Evolutionary conservation across 2,329 filamentous ascomycete genomes (phyloP), one percentile per base, ranked within the genome.

Genomic region (Graphilbum ipis-grandicollis): DNA sequence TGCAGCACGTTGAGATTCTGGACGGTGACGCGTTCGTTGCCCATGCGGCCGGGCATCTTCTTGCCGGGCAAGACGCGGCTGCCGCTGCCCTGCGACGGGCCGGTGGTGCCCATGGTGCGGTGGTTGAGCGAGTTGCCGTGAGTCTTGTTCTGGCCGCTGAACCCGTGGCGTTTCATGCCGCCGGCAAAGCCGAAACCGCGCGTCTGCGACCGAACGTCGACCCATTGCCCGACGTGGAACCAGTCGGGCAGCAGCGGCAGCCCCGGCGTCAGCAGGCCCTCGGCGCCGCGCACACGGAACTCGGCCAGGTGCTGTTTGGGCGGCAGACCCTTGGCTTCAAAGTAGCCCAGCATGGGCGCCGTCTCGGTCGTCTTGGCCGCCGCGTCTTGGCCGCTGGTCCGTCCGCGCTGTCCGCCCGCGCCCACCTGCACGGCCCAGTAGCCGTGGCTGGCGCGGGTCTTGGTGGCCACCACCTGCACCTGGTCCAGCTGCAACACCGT

Each of bases 1-100:
- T 84, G 78, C 54, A 98, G 61, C 37, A 98, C 75, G 59, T 79
- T 81, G 48, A 96, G 62, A 58, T 93, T 94, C 67, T 94, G 86
- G 40, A 90, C 69, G 34, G 90, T 98, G 39, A 85, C 80, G 47
- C 73, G 75, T 57, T 93, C 71, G 46, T 79, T 81, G 44, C 90
- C 90, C 90, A 98, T 96, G 41, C 83, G 75, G 38, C 90, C 90
- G 4, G 90, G 75, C 90, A 98, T 98, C 62, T 85, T 90, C 73
- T 98, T 98, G 42, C 90, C 90, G 0, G 90, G 90, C 52, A 85
- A 64, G 19, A 98, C 88, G 59, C 90, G 75, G 44, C 83, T 92
- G 60, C 90, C 90, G 53, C 80, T 77, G 45, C 90, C 90, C 59
- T 98, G 90, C 48, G 79, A 81, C 41, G 80, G 83, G 55, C 90